These are phyloP conservation scores for Albugo candida DNA, from an alignment of 352 stramenopile species.

Conservation along the genomic window DNA sequence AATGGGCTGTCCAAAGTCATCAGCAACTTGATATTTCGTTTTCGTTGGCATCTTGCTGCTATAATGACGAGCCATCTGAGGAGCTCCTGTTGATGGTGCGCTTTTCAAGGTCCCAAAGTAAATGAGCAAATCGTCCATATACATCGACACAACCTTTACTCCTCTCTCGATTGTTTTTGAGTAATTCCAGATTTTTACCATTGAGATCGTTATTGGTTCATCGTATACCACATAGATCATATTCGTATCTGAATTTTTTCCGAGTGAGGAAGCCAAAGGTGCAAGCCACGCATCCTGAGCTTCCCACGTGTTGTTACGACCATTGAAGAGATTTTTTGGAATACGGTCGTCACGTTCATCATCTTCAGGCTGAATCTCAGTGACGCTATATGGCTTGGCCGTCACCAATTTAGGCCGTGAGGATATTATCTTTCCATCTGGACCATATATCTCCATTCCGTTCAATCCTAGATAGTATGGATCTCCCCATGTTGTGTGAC, in stretches of 20 bases:
- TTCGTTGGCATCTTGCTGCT: constrained; percentile 5
- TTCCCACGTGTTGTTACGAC: constrained; percentile 49
- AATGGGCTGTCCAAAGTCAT: constrained; percentile 60
- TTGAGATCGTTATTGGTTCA: constrained; percentile 36
- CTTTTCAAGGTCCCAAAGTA: constrained; percentile 44
- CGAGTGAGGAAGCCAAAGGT: constrained; percentile 46
- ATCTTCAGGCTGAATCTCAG: constrained; percentile 14
- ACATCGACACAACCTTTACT: constrained; percentile 67
- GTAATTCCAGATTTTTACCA: constrained; percentile 84
- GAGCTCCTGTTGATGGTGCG: constrained; percentile 13
- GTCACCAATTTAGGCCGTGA: constrained; percentile 17
- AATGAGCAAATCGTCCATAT: constrained; percentile 69
- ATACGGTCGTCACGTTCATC: constrained; percentile 26
- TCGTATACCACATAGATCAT: constrained; percentile 60
- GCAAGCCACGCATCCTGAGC: constrained; percentile 51
- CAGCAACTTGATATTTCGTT: constrained; percentile 17
- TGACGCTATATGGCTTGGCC: constrained; percentile 35
- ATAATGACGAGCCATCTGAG: constrained; percentile 7
- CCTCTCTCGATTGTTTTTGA: constrained; percentile 67
- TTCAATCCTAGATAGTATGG: constrained; percentile 73
- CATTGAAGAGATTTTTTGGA: constrained; percentile 40
- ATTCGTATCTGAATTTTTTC: constrained; percentile 24
- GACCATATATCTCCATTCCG: constrained; percentile 62
- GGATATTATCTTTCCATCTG: constrained; percentile 17
- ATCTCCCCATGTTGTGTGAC: constrained; percentile 68